Base-by-base conservation (phyloP, 2,329 filamentous ascomycete species). In the Colletotrichum abscissum region DNA sequence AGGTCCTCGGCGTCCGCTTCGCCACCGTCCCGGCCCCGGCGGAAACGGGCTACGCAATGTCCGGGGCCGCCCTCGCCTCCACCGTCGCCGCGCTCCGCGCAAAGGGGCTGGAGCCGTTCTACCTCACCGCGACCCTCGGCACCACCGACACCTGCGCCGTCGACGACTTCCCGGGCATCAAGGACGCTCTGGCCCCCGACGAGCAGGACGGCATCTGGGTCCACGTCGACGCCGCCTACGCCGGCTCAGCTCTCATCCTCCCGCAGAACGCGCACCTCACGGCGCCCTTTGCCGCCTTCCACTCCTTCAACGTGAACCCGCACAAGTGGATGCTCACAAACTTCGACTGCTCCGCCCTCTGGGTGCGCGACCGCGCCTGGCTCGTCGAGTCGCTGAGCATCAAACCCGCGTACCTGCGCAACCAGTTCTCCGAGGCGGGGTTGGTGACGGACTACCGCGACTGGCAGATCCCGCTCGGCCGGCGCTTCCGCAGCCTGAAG, bases 281-380 rank as follows among this genome's bases (percentile, higher is more conserved):
- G 1, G 79, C 85, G 26, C 84, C 90, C 9, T 88, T 96, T 63
- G 84, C 87, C 1, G 84, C 87, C 26, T 95, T 97, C 80, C 94
- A 98, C 85, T 95, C 92, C 76, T 98, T 97, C 88, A 92, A 98
- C 83, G 91, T 96, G 86, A 98, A 98, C 86, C 93, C 98, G 90
- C 95, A 98, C 88, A 98, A 98, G 86, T 98, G 96, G 96, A 88
- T 98, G 60, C 91, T 98, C 22, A 95, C 95, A 70, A 98, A 97
- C 83, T 98, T 98, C 79, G 96, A 98, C 81, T 89, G 87, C 78
- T 95, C 93, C 67, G 93, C 93, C 76, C 88, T 98, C 58, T 98
- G 91, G 84, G 91, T 98, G 62, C 92, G 92, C 75, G 88, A 92
- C 78, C 90, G 95, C 19, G 85, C 87, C 67, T 92, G 95, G 83